Percentiles rank a stretch among this genome's conserved stretches.
These are phyloP conservation scores for Fusarium duplospermum DNA, from an alignment of 2,329 filamentous ascomycete genomes.

Conservation along the genomic window DNA sequence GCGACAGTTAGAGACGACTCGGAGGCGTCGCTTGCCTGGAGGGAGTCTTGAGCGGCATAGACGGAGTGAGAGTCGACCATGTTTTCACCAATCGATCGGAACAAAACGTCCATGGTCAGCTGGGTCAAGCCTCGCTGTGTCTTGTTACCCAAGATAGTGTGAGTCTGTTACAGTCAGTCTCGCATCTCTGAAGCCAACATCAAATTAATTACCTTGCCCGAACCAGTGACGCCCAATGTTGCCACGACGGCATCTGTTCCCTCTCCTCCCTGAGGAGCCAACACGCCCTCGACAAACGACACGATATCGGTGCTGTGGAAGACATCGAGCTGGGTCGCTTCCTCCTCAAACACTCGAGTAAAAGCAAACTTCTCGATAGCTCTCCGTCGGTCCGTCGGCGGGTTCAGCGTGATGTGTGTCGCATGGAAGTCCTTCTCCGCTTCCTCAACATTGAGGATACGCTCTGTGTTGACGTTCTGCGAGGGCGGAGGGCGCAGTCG, in stretches of 20 bases:
- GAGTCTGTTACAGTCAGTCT: conserved; percentile 70
- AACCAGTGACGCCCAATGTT: conserved; percentile 93
- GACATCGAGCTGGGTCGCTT: conserved; percentile 84
- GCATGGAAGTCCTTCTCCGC: conserved; percentile 58
- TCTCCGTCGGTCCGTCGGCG: conserved; percentile 85
- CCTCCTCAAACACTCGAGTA: conserved; percentile 91
- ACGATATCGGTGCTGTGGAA: conserved; percentile 84
- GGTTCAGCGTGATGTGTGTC: conserved; percentile 81
- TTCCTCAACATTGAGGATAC: conserved; percentile 83
- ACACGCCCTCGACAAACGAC: conserved; percentile 81
- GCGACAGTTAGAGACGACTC: conserved; percentile 84
- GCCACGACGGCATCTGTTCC: conserved; percentile 91
- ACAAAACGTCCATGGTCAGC: conserved; percentile 89
- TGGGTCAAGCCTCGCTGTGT: conserved; percentile 91
- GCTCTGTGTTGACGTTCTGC: conserved; percentile 61
- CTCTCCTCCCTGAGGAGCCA: conserved; percentile 78
- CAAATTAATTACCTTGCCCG: conserved; percentile 79
- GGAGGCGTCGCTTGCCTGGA: conserved; percentile 81
- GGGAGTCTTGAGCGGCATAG: conserved; percentile 75
- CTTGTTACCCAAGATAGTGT: conserved; percentile 92
- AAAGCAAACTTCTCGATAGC: conserved; percentile 96
- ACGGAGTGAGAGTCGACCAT: conserved; percentile 72
- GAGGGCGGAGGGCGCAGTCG: conserved; percentile 80
- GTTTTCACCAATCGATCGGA: conserved; percentile 80
- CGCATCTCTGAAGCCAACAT: background rate